A percentile compares a stretch with the other conserved stretches of the same genome.
Conservation (phyloP, 106 monocot species). For the Cymbidium sinense region DNA sequence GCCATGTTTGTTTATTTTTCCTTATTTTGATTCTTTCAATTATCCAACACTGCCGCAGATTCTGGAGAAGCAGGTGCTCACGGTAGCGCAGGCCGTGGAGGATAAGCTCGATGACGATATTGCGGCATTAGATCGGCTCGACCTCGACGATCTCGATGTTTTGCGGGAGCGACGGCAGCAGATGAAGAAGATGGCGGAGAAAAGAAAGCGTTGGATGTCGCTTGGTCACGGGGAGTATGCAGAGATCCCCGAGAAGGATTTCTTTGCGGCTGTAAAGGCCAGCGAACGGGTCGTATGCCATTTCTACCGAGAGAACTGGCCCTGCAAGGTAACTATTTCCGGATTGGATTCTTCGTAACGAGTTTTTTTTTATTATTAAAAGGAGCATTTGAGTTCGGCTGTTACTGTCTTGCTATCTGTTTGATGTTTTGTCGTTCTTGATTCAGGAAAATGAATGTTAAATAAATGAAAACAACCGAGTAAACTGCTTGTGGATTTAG, state of each 20-base stretch:
- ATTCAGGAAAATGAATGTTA: no score
- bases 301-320: slow-evolving; percentile 97
- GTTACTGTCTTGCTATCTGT: no score
- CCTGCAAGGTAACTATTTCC: slow-evolving; percentile 64
- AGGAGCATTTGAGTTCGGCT: no score
- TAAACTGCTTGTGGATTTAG: no score
- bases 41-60: slow-evolving; percentile 24
- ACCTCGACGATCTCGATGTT: slow-evolving; percentile 75
- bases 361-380: no score
- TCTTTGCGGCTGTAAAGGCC: slow-evolving; percentile 84
- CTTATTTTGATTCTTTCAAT: not conserved
- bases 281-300: slow-evolving; percentile 95
- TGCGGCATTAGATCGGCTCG: slow-evolving; percentile 64
- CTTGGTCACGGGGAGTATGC: slow-evolving; percentile 89
- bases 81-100: slow-evolving; percentile 83
- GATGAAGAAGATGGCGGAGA: slow-evolving; percentile 82
- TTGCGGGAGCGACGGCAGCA: slow-evolving; percentile 83
- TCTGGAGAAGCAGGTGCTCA: slow-evolving; percentile 81
- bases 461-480: no score
- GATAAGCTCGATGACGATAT: slow-evolving; percentile 93
- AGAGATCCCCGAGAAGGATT: slow-evolving; percentile 86
- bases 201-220: slow-evolving; percentile 51
- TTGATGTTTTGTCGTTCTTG: no score
- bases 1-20: not conserved
- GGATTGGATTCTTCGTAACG: not conserved